Percentiles rank a stretch among this genome's conserved stretches.
These are phyloP conservation scores for Pterocarpus santalinus DNA, from an alignment of 306 rosid species.

Conservation along the genomic window DNA sequence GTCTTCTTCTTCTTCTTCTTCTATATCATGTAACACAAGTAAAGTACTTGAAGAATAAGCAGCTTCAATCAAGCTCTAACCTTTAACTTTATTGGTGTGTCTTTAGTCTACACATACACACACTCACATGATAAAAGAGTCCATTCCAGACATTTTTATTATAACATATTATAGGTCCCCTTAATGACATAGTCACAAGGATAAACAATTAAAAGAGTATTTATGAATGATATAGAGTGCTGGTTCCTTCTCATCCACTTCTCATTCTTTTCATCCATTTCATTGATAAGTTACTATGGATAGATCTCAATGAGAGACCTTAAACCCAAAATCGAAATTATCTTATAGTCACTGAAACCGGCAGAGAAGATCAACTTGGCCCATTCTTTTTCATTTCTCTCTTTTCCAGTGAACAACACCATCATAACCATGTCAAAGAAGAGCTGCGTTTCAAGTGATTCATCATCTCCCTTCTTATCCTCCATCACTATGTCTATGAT, in stretches of 20 bases:
- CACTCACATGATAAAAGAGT: no score
- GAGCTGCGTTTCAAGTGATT: not conserved
- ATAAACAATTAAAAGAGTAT: no score
- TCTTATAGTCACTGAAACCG: not conserved
- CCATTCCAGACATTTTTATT: no score
- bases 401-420: not conserved
- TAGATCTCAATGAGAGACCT: constrained; percentile 1
- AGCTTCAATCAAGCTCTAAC: constrained; percentile 66
- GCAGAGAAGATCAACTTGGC: not conserved
- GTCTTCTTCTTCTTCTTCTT: constrained; percentile 70
- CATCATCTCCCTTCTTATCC: not conserved
- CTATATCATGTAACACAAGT: constrained; percentile 59
- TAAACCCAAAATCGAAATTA: not conserved
- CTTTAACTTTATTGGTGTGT: constrained; percentile 55
- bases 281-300: not conserved
- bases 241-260: no score
- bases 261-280: no score
- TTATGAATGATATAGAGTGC: no score
- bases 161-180: no score
- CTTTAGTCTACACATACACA: not conserved
- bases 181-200: no score
- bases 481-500: not conserved
- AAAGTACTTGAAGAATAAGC: constrained; percentile 55
- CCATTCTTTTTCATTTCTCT: constrained; percentile 19
- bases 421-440: not conserved